A percentile compares a stretch with the other conserved stretches of the same genome.
These are phyloP conservation scores for Viola pubescens DNA, from an alignment of 441 rosid species.

Conservation along the genomic window DNA sequence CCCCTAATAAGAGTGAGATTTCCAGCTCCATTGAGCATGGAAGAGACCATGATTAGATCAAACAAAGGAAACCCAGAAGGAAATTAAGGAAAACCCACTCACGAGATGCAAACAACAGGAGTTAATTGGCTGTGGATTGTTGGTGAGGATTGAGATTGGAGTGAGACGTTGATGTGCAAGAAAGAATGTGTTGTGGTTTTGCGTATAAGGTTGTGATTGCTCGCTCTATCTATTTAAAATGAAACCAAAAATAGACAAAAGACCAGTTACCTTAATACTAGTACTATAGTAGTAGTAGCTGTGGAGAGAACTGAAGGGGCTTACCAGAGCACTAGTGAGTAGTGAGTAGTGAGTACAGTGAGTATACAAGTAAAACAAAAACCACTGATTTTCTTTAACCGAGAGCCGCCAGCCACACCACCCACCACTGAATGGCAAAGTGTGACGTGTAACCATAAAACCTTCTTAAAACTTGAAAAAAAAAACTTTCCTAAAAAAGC, in stretches of 20 bases:
- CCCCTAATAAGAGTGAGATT: slow-evolving; percentile 29
- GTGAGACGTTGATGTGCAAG: slow-evolving; percentile 1
- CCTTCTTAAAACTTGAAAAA: no score
- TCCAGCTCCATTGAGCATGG: slow-evolving; percentile 60
- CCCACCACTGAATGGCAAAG: no score
- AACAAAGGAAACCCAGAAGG: slow-evolving; percentile 8
- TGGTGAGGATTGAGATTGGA: background rate
- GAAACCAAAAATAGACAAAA: slow-evolving; percentile 1
- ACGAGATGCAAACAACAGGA: background rate
- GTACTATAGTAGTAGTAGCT: background rate
- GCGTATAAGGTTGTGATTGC: background rate
- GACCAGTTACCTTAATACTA: background rate
- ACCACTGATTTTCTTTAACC: no score
- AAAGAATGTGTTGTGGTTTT: background rate
- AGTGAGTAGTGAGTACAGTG: no score
- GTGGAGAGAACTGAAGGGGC: background rate
- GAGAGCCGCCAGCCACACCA: no score
- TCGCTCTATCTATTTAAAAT: background rate
- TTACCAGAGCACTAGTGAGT: background rate
- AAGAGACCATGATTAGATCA: slow-evolving; percentile 49
- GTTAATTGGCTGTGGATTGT: slow-evolving; percentile 3
- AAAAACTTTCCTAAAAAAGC: no score
- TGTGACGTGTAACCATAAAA: no score
- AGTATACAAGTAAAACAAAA: no score
- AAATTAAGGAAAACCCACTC: slow-evolving; percentile 12